phyloP scores from a whole-genome alignment of 2,329 filamentous ascomycete genomes.

The Colletotrichum sp. region DNA sequence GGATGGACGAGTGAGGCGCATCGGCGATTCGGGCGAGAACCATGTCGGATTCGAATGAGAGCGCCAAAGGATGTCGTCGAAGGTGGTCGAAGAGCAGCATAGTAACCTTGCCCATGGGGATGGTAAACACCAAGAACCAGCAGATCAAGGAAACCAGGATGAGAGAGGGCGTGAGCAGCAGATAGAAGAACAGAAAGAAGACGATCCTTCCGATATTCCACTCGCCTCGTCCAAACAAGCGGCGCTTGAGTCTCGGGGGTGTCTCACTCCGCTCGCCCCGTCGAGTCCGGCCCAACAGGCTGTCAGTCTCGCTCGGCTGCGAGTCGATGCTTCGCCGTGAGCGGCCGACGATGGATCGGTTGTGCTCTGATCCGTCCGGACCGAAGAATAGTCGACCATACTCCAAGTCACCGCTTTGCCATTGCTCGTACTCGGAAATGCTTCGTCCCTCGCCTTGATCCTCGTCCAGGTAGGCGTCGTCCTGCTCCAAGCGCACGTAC shows the following conservation, averaged over 20 bases:
- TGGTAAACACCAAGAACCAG: conserved; percentile 97
- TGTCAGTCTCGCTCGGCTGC: conserved; percentile 82
- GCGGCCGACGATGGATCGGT: conserved; percentile 82
- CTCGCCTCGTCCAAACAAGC: conserved; percentile 91
- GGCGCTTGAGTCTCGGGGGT: conserved; percentile 68
- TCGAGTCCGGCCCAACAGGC: conserved; percentile 72
- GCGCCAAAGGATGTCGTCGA: conserved; percentile 86
- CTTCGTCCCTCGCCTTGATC: conserved; percentile 95
- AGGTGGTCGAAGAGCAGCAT: conserved; percentile 90
- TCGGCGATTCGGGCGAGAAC: conserved; percentile 74
- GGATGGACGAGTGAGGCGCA: conserved; percentile 80
- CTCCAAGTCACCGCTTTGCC: conserved; percentile 97
- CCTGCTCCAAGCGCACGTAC: conserved; percentile 90
- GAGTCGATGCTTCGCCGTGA: conserved; percentile 91
- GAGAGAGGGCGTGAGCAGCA: conserved; percentile 84
- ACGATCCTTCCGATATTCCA: conserved; percentile 95
- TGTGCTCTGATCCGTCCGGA: conserved; percentile 75
- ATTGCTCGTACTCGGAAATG: conserved; percentile 98
- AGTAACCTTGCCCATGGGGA: conserved; percentile 97
- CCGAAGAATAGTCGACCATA: conserved; percentile 97
- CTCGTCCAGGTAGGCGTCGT: conserved; percentile 93
- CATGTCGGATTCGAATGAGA: conserved; percentile 91
- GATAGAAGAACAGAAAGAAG: conserved; percentile 97
- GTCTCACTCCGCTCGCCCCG: conserved; percentile 53
- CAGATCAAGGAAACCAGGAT: conserved; percentile 87